A percentile compares a stretch with the other conserved stretches of the same genome.
phyloP scores from a whole-genome alignment of 169 alveolate genomes.

The Cryptosporidium meleagridis region DNA sequence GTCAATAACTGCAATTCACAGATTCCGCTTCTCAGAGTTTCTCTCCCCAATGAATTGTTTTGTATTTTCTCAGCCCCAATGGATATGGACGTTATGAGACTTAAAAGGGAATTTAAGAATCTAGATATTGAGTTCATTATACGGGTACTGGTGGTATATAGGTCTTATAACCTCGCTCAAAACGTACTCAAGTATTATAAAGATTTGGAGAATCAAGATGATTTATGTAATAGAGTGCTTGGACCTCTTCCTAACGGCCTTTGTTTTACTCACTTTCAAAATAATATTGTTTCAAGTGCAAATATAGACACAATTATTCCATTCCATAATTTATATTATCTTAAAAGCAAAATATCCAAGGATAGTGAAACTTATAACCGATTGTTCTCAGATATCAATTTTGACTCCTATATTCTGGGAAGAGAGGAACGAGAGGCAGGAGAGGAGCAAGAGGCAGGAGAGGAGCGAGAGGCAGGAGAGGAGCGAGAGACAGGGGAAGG shows the following conservation, averaged over 20 bases:
- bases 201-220: slow-evolving; percentile 48
- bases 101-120: slow-evolving; percentile 26
- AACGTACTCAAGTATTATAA: slow-evolving; percentile 37
- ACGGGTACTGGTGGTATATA: slow-evolving; percentile 31
- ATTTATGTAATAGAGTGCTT: slow-evolving; percentile 17
- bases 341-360: slow-evolving; percentile 10
- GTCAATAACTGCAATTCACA: slow-evolving; percentile 44
- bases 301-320: slow-evolving; percentile 44
- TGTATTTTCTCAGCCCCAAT: slow-evolving; percentile 71
- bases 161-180: slow-evolving; percentile 32
- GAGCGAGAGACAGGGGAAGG: too few species aligned
- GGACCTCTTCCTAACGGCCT: slow-evolving; percentile 71
- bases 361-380: slow-evolving; percentile 26
- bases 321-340: slow-evolving; percentile 23
- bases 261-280: slow-evolving; percentile 16
- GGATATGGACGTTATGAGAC: slow-evolving; percentile 40
- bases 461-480: not conserved
- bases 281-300: slow-evolving; percentile 45
- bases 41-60: slow-evolving; percentile 24
- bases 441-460: not conserved
- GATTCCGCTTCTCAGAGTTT: slow-evolving; percentile 36
- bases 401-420: not conserved
- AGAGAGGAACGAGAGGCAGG: not conserved
- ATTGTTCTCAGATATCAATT: slow-evolving; percentile 2
- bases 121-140: slow-evolving; percentile 34